Base-by-base conservation (phyloP, 202 grass and related monocot species). In the Schoenoplectus tabernaemontani region DNA sequence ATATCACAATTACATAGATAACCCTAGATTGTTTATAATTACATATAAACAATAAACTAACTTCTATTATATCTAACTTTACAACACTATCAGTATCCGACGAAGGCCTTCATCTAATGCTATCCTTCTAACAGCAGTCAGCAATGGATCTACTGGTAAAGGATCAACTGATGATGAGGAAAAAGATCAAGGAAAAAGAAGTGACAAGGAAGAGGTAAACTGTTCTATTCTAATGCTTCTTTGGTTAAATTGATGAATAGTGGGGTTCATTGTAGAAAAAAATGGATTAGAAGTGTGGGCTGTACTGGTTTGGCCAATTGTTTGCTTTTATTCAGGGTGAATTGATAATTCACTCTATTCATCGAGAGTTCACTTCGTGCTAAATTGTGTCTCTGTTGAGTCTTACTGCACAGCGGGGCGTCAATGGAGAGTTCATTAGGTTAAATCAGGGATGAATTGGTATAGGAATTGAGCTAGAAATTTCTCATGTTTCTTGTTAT, bases 171-270 rank as follows among this genome's bases (percentile, higher is more conserved):
- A 64, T 51, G 59, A 64, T 33, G 57, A 80, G 47, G 77, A 50
- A 10, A 24, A 64, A 34, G 77, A 64, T 48, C 57, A 51, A 28
- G 59, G 61, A 64, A 63, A 80, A 32, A 48, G 13, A 47, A 79
- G 10, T 5, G 22, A 80, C 23, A 64, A 80, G 48, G 77, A 80
- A 32, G 39, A 80, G 77, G 77, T 83, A 43, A 41, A 28, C 24
- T 8, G 17, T 22, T 20, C 41, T 15, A 11, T 65, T 50, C 12
- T 62, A 15, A 62, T 33, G 12, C 15, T 19, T 47, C 2, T 30
- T 59, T 64, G 38, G 42, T 43, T 64, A 39, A 59, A 23, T 13
- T 78, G 2, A 5, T 78, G 0, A 50, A 41, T 26, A 26, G n/a
- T 38, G 16, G 4, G 24, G 9, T 32, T 37, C 5, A 76, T 10